Evolutionary conservation across 129 eudicot species (phyloP), one percentile per base, ranked within the genome.

Genomic region (Artemisia tridentata): DNA sequence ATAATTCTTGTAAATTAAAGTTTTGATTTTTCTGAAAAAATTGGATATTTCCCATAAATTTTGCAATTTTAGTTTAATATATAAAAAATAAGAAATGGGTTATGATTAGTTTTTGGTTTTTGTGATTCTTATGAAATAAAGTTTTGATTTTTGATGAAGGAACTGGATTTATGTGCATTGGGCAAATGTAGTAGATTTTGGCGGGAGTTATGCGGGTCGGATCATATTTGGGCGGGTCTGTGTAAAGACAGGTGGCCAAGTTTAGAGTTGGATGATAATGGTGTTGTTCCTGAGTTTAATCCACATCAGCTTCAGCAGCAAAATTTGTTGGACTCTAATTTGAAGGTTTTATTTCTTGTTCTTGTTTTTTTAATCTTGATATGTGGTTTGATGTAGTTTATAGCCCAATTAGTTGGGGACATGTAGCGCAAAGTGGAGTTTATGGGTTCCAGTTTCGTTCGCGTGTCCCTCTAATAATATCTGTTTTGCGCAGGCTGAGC

Each of bases 191-290:
- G 90, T 18, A 73, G 85, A 54, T 91, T 83, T 72, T 91, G 97
- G 97, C 84, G 92, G 84, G 90, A 89, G 78, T 71, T 93, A 8
- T 93, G 96, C 54, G 95, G 84, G 82, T 85, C 87, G 31, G 92
- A 93, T 79, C 75, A 80, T 78, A 74, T 93, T 69, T 93, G 98
- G 98, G 77, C 85, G 73, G 73, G 86, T 81, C 81, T 93, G 48
- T 89, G 78, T 73, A 79, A 67, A 79, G 78, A 87, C 25, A 74
- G 98, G 69, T 93, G 98, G 98, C 90, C 96, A 45, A 76, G 75
- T 69, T 76, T 88, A 21, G 46, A 38, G 77, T 34, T 64, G 43
- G 80, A 70, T 57, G 45, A 76, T 16, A 64, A 72, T 52, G 73
- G 76, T 69, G 69, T 50, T 82, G 80, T 67, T 75, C 80, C 79